Evolutionary conservation across 495 filamentous ascomycete species (phyloP).

Genomic region (Cercophora samala): DNA sequence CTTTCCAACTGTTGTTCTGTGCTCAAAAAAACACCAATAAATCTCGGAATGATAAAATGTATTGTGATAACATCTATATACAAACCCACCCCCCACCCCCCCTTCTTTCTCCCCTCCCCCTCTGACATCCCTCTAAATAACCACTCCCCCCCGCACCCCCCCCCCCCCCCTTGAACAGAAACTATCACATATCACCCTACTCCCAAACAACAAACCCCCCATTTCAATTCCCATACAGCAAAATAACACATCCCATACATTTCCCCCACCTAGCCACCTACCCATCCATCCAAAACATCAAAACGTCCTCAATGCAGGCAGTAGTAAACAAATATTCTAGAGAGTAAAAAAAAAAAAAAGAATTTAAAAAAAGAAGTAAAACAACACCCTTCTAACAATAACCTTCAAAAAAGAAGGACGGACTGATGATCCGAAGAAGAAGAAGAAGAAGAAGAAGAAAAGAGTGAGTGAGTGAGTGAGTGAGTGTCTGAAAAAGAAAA

Average conservation of each 20-base stretch:
- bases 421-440: neutral
- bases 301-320: neutral
- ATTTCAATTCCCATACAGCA: neutral
- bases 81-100: neutral
- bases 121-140: neutral
- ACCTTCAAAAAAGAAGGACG: neutral
- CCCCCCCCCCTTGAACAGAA: too few relatives aligned
- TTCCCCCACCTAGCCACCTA: neutral
- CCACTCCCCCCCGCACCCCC: too few relatives aligned
- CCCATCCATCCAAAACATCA: conserved; percentile 9
- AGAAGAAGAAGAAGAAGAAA: neutral
- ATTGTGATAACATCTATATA: conserved; percentile 4
- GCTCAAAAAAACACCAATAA: too few relatives aligned
- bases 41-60: conserved; percentile 4
- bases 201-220: neutral
- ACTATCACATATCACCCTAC: too few relatives aligned
- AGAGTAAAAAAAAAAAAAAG: neutral
- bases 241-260: neutral
- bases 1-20: too few relatives aligned
- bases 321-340: too few relatives aligned
- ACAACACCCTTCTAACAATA: neutral
- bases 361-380: neutral
- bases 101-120: neutral
- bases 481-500: neutral
- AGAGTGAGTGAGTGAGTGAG: neutral